A percentile compares a stretch with the other conserved stretches of the same genome.
These are phyloP conservation scores for Russula sp. DNA, from an alignment of 768 basidiomycete genomes.

Conservation along the genomic window DNA sequence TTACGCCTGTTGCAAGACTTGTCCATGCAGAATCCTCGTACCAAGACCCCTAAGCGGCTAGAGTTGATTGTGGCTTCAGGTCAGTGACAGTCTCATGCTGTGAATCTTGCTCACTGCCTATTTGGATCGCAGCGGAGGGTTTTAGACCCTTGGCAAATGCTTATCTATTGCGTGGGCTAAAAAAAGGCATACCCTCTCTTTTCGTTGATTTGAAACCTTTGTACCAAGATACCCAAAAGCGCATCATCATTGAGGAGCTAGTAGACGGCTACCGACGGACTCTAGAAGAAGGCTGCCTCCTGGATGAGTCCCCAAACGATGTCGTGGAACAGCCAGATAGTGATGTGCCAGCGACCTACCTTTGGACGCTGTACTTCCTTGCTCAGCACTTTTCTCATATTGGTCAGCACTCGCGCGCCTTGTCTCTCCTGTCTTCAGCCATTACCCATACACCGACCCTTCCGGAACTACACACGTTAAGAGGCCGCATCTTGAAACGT, in stretches of 20 bases:
- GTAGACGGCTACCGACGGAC: conserved; percentile 43
- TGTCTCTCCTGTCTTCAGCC: conserved; percentile 58
- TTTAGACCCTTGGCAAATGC: conserved; percentile 58
- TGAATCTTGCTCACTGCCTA: background rate
- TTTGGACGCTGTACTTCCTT: conserved; percentile 95
- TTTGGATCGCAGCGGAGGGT: conserved; percentile 41
- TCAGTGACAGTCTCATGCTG: conserved; percentile 15
- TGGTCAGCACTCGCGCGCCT: conserved; percentile 39
- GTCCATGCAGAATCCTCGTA: conserved; percentile 52
- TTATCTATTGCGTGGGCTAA: conserved; percentile 65
- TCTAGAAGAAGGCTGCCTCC: conserved; percentile 28
- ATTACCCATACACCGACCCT: conserved; percentile 86
- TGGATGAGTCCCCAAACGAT: conserved; percentile 2
- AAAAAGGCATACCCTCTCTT: conserved; percentile 85
- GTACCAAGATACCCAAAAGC: conserved; percentile 61
- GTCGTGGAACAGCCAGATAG: conserved; percentile 20
- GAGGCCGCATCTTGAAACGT: conserved; percentile 80
- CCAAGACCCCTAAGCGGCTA: conserved; percentile 65
- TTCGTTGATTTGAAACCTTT: conserved; percentile 89
- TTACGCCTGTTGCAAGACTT: conserved; percentile 54
- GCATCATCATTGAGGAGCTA: conserved; percentile 58
- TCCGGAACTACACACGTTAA: conserved; percentile 79
- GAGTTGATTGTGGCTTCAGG: conserved; percentile 59
- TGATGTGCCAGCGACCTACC: conserved; percentile 71
- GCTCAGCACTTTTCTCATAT: conserved; percentile 80